Conservation (phyloP, 768 basidiomycete species). For the Psilocybe azurescens region DNA sequence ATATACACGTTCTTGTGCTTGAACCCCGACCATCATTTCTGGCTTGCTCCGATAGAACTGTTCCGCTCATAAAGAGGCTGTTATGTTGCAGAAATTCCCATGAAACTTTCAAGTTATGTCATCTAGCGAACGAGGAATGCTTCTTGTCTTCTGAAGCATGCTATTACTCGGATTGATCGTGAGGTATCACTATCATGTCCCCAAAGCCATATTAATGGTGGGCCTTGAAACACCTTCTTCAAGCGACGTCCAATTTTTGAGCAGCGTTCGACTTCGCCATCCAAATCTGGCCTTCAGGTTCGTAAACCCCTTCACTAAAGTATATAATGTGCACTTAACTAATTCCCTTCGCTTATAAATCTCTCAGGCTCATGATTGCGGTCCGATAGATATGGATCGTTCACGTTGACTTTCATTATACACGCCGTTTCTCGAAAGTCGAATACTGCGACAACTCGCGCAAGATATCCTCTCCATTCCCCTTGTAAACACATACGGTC, state of each 20-base stretch:
- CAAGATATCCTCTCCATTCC: neutral
- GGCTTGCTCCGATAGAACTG: neutral
- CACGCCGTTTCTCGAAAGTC: slow-evolving; percentile 4
- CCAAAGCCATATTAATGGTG: too few relatives aligned
- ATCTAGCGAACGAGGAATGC: neutral
- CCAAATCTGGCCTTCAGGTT: too few relatives aligned
- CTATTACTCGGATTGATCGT: neutral
- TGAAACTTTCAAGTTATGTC: slow-evolving; percentile 4
- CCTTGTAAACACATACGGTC: neutral
- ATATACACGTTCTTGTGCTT: neutral
- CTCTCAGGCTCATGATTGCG: neutral
- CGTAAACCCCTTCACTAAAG: too few relatives aligned
- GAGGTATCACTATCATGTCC: neutral
- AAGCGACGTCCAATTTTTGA: too few relatives aligned
- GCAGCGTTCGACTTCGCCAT: too few relatives aligned
- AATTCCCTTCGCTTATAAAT: neutral
- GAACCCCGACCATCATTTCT: neutral
- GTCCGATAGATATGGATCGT: neutral
- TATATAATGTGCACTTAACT: neutral
- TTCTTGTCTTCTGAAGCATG: slow-evolving; percentile 7
- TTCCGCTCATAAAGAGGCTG: slow-evolving; percentile 2
- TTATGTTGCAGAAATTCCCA: slow-evolving; percentile 3
- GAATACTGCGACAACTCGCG: neutral
- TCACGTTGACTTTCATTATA: slow-evolving; percentile 4
- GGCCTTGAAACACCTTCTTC: too few relatives aligned